Evolutionary conservation across 768 basidiomycete species (phyloP).

Genomic region (Lactarius indigo): DNA sequence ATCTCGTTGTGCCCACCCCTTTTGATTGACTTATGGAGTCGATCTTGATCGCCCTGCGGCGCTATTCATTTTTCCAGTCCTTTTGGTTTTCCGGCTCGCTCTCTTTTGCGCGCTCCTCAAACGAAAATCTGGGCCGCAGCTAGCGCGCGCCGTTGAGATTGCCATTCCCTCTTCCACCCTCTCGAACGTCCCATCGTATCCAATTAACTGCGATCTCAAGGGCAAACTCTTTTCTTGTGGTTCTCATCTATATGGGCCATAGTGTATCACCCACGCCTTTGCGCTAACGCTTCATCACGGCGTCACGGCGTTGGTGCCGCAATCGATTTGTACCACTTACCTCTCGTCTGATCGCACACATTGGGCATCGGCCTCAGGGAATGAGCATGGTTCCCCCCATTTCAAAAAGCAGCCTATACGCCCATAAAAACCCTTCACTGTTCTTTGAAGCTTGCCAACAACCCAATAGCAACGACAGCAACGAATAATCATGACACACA

Average conservation of each 20-base stretch:
- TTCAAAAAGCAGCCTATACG: not conserved
- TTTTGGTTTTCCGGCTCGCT: not conserved
- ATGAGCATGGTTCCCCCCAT: constrained; percentile 1
- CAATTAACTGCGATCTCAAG: not conserved
- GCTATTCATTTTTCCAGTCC: not conserved
- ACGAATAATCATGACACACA: not conserved
- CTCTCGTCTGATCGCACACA: not conserved
- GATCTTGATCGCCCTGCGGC: not conserved
- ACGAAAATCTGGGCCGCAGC: not conserved
- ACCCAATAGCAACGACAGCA: not conserved
- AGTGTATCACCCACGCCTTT: not conserved
- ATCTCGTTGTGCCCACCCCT: not conserved
- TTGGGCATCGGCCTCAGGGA: not conserved
- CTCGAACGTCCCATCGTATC: not conserved
- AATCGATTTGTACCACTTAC: not conserved
- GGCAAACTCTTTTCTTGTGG: not conserved
- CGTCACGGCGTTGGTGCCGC: not conserved
- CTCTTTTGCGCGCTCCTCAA: not conserved
- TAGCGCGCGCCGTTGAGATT: not conserved
- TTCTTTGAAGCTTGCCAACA: not conserved
- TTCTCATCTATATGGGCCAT: not conserved
- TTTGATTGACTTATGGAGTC: not conserved
- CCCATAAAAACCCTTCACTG: not conserved
- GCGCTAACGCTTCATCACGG: not conserved
- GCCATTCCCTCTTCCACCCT: not conserved